A percentile compares a stretch with the other conserved stretches of the same genome.
phyloP scores from a whole-genome alignment of 2,329 filamentous ascomycete genomes.

The Aureobasidium sp. region DNA sequence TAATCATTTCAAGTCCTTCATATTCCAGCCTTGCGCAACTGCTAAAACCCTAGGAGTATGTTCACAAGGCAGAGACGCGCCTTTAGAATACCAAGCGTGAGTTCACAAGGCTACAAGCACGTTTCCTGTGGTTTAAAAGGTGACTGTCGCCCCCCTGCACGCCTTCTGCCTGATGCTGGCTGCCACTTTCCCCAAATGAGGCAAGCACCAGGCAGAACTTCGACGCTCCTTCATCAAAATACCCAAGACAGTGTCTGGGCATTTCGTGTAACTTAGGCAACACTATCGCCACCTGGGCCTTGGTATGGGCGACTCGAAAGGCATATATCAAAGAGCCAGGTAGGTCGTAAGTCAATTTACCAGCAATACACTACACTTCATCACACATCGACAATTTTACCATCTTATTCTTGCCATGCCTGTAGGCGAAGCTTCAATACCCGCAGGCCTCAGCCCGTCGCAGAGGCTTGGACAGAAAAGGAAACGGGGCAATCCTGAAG shows the following conservation, averaged over 20 bases:
- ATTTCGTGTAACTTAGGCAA: not conserved
- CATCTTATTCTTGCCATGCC: not conserved
- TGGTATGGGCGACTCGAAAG: too few relatives aligned
- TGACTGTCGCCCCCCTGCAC: not conserved
- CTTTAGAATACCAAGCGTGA: too few relatives aligned
- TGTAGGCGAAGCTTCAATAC: not conserved
- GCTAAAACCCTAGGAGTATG: not conserved
- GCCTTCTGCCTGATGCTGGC: slow-evolving; percentile 4
- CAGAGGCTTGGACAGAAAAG: not conserved
- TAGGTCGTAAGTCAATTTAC: not conserved
- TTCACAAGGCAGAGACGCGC: not conserved
- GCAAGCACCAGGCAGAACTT: slow-evolving; percentile 2
- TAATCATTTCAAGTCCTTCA: too few relatives aligned
- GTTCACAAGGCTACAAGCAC: not conserved
- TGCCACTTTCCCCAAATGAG: not conserved
- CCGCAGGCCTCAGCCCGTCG: not conserved
- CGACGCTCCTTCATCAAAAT: not conserved
- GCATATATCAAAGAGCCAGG: not conserved
- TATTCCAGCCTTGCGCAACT: too few relatives aligned
- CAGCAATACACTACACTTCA: not conserved
- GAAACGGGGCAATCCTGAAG: not conserved
- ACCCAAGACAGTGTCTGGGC: not conserved
- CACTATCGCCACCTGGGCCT: not conserved
- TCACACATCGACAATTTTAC: not conserved
- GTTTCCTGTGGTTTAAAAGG: not conserved